A percentile compares a stretch with the other conserved stretches of the same genome.
These are phyloP conservation scores for Podila epigama DNA, from an alignment of 192 early-diverging fungal species.

Conservation along the genomic window DNA sequence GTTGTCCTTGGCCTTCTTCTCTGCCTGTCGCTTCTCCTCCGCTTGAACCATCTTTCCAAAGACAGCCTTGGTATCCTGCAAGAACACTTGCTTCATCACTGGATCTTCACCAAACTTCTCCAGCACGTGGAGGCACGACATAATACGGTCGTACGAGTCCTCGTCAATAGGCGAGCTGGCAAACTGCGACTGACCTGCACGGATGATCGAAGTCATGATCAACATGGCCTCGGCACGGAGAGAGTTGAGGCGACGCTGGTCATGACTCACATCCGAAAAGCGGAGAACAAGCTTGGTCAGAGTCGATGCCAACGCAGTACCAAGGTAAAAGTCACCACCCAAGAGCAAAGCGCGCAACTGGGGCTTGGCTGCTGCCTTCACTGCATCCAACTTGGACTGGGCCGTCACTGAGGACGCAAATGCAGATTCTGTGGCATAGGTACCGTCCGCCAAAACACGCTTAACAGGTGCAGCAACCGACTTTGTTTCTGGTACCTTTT, in stretches of 20 bases:
- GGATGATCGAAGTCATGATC: constrained; percentile 95
- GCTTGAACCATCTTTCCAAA: constrained; percentile 72
- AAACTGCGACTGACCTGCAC: constrained; percentile 91
- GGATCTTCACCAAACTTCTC: constrained; percentile 65
- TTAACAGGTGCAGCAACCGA: constrained; percentile 63
- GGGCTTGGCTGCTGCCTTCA: constrained; percentile 69
- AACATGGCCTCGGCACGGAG: constrained; percentile 97
- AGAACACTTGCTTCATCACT: constrained; percentile 62
- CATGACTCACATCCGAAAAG: constrained; percentile 63
- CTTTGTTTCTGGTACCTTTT: constrained; percentile 34
- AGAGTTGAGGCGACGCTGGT: constrained; percentile 69
- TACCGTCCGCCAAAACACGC: constrained; percentile 94
- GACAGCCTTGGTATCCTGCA: constrained; percentile 65
- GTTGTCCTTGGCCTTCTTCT: constrained; percentile 72
- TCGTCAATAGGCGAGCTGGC: constrained; percentile 92
- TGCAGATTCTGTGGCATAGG: constrained; percentile 96
- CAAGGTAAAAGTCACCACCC: constrained; percentile 93
- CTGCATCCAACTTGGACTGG: constrained; percentile 55
- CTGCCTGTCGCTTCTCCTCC: constrained; percentile 69
- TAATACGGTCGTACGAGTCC: constrained; percentile 93
- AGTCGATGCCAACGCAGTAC: constrained; percentile 86
- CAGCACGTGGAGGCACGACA: constrained; percentile 82
- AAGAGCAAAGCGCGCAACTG: constrained; percentile 84
- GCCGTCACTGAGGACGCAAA: constrained; percentile 64
- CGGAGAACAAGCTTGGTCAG: constrained; percentile 92